A percentile compares a stretch with the other conserved stretches of the same genome.
Evolutionary conservation across 805 yeast species (phyloP).

Genomic region (Spathaspora arborariae): DNA sequence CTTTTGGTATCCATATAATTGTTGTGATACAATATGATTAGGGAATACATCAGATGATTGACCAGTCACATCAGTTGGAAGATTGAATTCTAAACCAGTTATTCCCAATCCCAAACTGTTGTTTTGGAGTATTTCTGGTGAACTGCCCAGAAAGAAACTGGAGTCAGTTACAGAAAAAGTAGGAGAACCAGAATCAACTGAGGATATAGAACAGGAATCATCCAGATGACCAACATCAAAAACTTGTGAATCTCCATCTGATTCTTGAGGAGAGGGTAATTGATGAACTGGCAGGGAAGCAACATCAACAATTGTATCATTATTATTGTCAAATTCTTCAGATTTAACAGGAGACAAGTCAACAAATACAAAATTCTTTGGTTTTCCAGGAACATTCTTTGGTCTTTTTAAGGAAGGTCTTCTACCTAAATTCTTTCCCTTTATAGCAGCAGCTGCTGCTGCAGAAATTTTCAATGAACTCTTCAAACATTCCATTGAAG

Average conservation of each 20-base stretch:
- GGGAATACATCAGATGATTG: constrained; percentile 7
- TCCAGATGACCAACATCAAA: constrained; percentile 9
- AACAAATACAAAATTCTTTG: constrained; percentile 43
- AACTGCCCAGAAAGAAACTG: not conserved
- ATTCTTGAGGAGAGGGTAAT: constrained; percentile 14
- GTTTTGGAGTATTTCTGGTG: not conserved
- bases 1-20: constrained; percentile 15
- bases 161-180: not conserved
- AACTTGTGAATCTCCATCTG: constrained; percentile 9
- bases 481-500: constrained; percentile 37
- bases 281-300: constrained; percentile 6
- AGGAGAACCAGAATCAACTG: not conserved
- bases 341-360: constrained; percentile 41
- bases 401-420: constrained; percentile 43
- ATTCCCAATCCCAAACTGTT: constrained; percentile 27
- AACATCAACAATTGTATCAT: not conserved
- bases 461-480: constrained; percentile 41
- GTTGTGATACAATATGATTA: constrained; percentile 8
- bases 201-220: not conserved
- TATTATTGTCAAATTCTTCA: constrained; percentile 8
- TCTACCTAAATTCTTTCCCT: constrained; percentile 27
- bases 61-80: constrained; percentile 3
- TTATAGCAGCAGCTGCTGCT: constrained; percentile 36
- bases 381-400: constrained; percentile 42
- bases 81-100: constrained; percentile 16